Conservation (phyloP, 805 yeast species). For the Ogataea pignaliae region DNA sequence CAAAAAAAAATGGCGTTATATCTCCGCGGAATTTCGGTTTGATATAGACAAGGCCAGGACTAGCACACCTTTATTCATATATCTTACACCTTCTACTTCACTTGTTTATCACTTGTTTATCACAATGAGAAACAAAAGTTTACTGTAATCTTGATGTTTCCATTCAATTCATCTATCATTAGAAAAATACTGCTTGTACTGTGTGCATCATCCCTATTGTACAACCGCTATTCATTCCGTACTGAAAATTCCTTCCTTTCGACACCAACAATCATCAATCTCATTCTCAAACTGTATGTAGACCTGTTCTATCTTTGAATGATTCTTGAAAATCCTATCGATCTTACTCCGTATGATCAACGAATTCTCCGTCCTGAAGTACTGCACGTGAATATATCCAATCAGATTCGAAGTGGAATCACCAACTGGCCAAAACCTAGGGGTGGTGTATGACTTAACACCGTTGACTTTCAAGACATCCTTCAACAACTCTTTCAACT, state of each 20-base stretch:
- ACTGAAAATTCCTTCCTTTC: slow-evolving; percentile 26
- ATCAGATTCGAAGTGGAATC: slow-evolving; percentile 37
- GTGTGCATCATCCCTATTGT: too few species aligned
- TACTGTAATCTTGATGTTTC: too few species aligned
- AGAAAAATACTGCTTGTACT: too few species aligned
- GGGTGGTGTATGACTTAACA: slow-evolving; percentile 78
- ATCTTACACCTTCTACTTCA: too few species aligned
- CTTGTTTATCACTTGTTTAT: too few species aligned
- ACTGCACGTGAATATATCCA: slow-evolving; percentile 84
- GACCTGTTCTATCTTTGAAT: slow-evolving; percentile 19
- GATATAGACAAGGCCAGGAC: too few species aligned
- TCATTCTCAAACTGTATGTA: slow-evolving; percentile 34
- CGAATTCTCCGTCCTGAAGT: slow-evolving; percentile 36
- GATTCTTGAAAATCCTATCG: slow-evolving; percentile 22
- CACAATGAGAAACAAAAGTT: too few species aligned
- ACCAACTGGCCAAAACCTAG: slow-evolving; percentile 82
- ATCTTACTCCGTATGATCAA: slow-evolving; percentile 22
- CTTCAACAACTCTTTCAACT: slow-evolving; percentile 58
- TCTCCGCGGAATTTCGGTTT: too few species aligned
- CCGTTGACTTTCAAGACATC: slow-evolving; percentile 73
- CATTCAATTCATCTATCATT: too few species aligned
- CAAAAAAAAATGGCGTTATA: too few species aligned
- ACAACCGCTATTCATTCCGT: slow-evolving; percentile 10
- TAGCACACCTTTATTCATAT: too few species aligned
- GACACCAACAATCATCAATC: slow-evolving; percentile 37